These are phyloP conservation scores for Salix dunnii DNA, from an alignment of 345 rosid genomes.

Conservation along the genomic window DNA sequence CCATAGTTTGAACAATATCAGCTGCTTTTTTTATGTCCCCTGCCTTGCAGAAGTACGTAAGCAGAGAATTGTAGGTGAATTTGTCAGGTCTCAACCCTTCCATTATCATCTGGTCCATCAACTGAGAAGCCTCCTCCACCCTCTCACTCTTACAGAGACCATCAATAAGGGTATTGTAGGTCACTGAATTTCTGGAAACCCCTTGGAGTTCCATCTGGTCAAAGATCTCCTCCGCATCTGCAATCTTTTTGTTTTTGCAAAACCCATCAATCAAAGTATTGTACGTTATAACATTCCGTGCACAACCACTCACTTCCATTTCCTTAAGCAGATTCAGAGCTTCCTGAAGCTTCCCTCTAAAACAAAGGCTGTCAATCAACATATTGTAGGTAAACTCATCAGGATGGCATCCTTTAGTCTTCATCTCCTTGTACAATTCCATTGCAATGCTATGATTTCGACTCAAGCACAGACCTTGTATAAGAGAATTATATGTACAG, in stretches of 20 bases:
- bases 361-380: slow-evolving; percentile 77
- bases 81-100: slow-evolving; percentile 83
- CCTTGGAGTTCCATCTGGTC: slow-evolving; percentile 94
- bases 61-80: slow-evolving; percentile 78
- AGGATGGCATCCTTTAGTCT: slow-evolving; percentile 70
- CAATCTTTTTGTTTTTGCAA: slow-evolving; percentile 67
- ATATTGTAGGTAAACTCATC: slow-evolving; percentile 79
- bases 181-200: slow-evolving; percentile 74
- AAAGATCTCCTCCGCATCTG: slow-evolving; percentile 83
- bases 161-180: slow-evolving; percentile 84
- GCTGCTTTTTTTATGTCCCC: slow-evolving; percentile 83
- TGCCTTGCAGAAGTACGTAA: slow-evolving; percentile 60
- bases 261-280: slow-evolving; percentile 86
- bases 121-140: slow-evolving; percentile 75
- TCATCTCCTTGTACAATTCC: slow-evolving; percentile 83
- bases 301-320: slow-evolving; percentile 76
- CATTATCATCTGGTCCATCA: slow-evolving; percentile 94
- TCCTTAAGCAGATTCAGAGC: slow-evolving; percentile 68
- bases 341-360: slow-evolving; percentile 56
- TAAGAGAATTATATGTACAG: slow-evolving; percentile 70
- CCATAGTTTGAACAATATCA: slow-evolving; percentile 79
- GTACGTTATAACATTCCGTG: slow-evolving; percentile 72
- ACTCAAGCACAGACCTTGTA: slow-evolving; percentile 72
- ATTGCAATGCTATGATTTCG: slow-evolving; percentile 50
- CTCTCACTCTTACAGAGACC: slow-evolving; percentile 71